Base-by-base conservation (phyloP, 257 asterid species). In the Schizonepeta tenuifolia region DNA sequence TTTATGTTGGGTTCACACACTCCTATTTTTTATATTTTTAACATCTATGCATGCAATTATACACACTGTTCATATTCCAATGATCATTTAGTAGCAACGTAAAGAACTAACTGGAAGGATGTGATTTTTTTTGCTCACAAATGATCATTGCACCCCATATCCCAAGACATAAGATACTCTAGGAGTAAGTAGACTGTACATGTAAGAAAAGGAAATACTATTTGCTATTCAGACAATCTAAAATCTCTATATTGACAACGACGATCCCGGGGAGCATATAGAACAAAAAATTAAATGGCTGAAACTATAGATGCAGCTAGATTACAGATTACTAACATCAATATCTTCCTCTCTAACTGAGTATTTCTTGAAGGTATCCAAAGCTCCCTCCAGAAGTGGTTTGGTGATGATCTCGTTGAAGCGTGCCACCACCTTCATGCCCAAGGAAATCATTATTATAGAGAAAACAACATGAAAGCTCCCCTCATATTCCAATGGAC, bases 361-460 rank as follows among this genome's bases (percentile, higher is more conserved):
- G 86, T 91, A 89, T 66, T 80, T 83, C 85, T 82, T 85, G 90
- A 94, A 94, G 57, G 99, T 84, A 73, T 84, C 95, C 85, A 94
- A 78, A 69, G 99, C 99, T 75, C 99, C 99, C 80, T 85, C 95
- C 83, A 94, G 65, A 75, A 94, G 87, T 1, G 87, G 92, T 83
- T 71, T 88, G n/a, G 99, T 91, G 31, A 91, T 77, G 69, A 94
- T 86, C 84, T 94, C 99, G 74, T 94, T 94, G 88, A 94, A 94
- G 31, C 99, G 97, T 36, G 99, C 95, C 70, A 94, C 96, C 74
- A 91, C 98, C 98, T 94, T 76, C 38, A 77, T 44, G 67, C 65
- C 58, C 74, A 70, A 66, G 62, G 6, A 80, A 31, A 72, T 9
- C 46, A 35, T 20, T 12, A 61, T 67, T n/a, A 20, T 56, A 31